Evolutionary conservation across 441 rosid species (phyloP).

Genomic region (Populus hybrid): DNA sequence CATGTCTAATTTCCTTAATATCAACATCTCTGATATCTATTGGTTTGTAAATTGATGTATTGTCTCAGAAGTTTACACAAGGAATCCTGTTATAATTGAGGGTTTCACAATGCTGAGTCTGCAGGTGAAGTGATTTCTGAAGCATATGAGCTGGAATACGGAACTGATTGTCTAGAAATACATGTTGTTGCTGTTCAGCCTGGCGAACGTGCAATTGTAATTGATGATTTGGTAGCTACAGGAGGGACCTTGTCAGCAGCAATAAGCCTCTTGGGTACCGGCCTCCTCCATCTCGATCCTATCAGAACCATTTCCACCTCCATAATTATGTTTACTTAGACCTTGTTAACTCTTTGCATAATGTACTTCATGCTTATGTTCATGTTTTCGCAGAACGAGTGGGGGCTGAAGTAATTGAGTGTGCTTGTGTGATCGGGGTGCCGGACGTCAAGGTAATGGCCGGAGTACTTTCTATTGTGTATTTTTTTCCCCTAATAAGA

Average conservation of each 20-base stretch:
- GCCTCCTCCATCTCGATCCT: background rate
- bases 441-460: constrained; percentile 74
- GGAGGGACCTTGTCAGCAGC: constrained; percentile 96
- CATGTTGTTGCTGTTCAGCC: constrained; percentile 74
- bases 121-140: constrained; percentile 79
- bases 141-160: constrained; percentile 79
- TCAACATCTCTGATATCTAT: background rate
- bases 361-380: background rate
- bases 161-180: constrained; percentile 90
- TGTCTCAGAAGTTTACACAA: no score
- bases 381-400: constrained; percentile 50
- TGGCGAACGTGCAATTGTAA: constrained; percentile 70
- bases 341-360: background rate
- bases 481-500: background rate
- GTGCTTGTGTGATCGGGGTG: constrained; percentile 90
- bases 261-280: constrained; percentile 68
- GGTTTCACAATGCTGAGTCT: constrained; percentile 10
- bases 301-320: background rate
- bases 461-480: background rate
- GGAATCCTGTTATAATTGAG: background rate
- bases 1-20: background rate
- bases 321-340: background rate
- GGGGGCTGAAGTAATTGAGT: constrained; percentile 85
- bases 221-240: constrained; percentile 92
- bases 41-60: background rate